Evolutionary conservation across 768 basidiomycete genomes (phyloP), one percentile per base, ranked within the genome.

Genomic region (Wakefieldia striispora): DNA sequence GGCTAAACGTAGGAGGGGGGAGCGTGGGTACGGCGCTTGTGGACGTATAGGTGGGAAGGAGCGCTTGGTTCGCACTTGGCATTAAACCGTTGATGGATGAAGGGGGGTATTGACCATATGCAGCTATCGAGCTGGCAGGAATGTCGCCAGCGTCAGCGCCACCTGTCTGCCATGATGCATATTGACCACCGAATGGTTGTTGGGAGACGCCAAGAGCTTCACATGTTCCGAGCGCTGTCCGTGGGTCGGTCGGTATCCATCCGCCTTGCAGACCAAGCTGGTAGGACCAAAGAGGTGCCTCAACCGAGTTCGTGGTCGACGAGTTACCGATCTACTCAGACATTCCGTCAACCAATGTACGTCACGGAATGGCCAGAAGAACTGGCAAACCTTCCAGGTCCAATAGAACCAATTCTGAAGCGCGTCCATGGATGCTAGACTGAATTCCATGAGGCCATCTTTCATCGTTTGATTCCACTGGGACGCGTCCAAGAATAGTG

Each of bases 241-340:
- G 74, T 16, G 90, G 90, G 73, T 93, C 86, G 1, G 65, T 62
- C 7, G 91, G 88, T 34, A 91, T 81, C 83, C 86, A 91, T 24
- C 90, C 91, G 45, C 87, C 74, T 50, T 79, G 70, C 41, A 92
- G 79, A 9, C 81, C 77, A 62, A 85, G 80, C 59, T 80, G 69
- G 70, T 88, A 88, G 17, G 82, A 82, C 87, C 87, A 89, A 55
- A 83, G 69, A 1, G 84, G 83, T 8, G 78, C 63, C 52, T 77
- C 68, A 6, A 81, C 74, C 4, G 58, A 72, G 40, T 76, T 77
- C 23, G 75, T 70, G 10, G 71, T 69, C 31, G 76, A 72, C 3
- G 81, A 82, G 55, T 78, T 78, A 45, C 83, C 86, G 43, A 88
- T 80, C 74, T 75, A 55, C 21, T 20, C 29, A 34, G 31, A n/a